phyloP scores from a whole-genome alignment of 495 filamentous ascomycete species.

The Neurospora sp. region DNA sequence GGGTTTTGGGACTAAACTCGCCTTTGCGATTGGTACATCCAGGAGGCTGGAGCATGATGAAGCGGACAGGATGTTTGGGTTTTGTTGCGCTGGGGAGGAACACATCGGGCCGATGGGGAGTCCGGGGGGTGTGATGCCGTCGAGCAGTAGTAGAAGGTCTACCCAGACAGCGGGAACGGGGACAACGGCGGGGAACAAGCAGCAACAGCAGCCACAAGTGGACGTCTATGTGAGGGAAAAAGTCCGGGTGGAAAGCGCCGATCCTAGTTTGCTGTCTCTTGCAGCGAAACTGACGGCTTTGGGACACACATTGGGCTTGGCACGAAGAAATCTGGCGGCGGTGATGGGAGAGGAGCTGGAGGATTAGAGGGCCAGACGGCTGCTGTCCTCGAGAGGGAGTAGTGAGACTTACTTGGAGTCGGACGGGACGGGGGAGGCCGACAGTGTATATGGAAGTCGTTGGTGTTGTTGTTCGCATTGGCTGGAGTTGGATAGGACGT shows the following conservation, averaged over 20 bases:
- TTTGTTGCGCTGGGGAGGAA: slow-evolving; percentile 10
- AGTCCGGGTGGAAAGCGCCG: slow-evolving; percentile 79
- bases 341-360: slow-evolving; percentile 60
- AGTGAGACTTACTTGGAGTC: neutral
- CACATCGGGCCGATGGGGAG: neutral
- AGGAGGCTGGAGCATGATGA: slow-evolving; percentile 72
- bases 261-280: slow-evolving; percentile 78
- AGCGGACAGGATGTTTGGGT: slow-evolving; percentile 55
- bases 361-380: slow-evolving; percentile 14
- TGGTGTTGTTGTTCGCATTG: slow-evolving; percentile 10
- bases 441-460: neutral
- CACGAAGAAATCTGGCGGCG: slow-evolving; percentile 60
- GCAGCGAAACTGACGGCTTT: slow-evolving; percentile 80
- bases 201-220: slow-evolving; percentile 4
- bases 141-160: neutral
- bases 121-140: slow-evolving; percentile 2
- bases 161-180: neutral
- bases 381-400: neutral
- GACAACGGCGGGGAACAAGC: neutral
- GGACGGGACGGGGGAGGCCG: neutral
- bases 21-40: slow-evolving; percentile 45
- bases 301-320: slow-evolving; percentile 58
- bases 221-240: slow-evolving; percentile 85
- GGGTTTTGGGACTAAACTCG: slow-evolving; percentile 39
- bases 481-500: slow-evolving; percentile 17